Evolutionary conservation across 257 asterid genomes (phyloP).

Genomic region (Avicennia marina): DNA sequence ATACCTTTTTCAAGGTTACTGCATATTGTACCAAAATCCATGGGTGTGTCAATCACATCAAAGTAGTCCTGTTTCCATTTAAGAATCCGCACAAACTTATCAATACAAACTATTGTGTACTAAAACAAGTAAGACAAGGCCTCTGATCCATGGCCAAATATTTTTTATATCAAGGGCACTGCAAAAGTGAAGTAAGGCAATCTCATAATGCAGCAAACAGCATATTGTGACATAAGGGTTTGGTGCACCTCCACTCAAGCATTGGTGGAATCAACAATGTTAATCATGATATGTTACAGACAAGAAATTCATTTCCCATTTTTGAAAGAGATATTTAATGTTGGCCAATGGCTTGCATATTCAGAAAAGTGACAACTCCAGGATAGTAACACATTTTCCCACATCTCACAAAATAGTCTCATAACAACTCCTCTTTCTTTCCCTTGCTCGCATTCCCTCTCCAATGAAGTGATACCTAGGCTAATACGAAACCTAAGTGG

Average conservation of each 20-base stretch:
- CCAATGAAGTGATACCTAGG: no score
- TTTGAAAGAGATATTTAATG: neutral
- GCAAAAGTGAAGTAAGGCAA: neutral
- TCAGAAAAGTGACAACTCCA: neutral
- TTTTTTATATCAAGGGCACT: no score
- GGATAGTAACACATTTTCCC: neutral
- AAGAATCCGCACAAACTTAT: conserved; percentile 5
- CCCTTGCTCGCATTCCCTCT: no score
- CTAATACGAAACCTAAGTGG: neutral
- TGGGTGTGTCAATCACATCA: conserved; percentile 90
- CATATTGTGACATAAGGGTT: neutral
- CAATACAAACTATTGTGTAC: neutral
- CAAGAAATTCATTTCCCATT: neutral
- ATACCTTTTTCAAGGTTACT: conserved; percentile 82
- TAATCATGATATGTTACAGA: no score
- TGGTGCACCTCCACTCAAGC: neutral
- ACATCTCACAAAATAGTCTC: no score
- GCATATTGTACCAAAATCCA: conserved; percentile 98
- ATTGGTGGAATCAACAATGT: neutral
- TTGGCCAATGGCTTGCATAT: no score
- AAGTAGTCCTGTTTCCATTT: conserved; percentile 74
- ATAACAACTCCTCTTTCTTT: no score
- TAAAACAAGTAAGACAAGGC: no score
- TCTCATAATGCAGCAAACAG: neutral
- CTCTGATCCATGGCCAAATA: no score